Evolutionary conservation across 2,329 filamentous ascomycete genomes (phyloP).

Genomic region (Zymoseptoria crescenta): DNA sequence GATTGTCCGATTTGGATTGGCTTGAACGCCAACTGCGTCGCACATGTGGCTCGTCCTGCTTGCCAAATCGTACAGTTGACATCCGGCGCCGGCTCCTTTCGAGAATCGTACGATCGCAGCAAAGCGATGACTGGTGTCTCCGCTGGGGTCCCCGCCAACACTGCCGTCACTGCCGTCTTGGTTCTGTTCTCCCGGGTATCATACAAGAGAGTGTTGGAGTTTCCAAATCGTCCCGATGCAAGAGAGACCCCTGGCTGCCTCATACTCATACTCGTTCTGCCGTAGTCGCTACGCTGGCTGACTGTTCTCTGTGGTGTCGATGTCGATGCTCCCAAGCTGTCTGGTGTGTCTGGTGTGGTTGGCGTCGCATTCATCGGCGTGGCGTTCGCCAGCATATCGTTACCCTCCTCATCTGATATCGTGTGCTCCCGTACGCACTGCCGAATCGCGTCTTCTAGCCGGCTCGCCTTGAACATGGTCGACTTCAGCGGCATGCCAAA

Average conservation of each 20-base stretch:
- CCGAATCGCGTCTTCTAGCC: conserved; percentile 68
- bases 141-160: conserved; percentile 65
- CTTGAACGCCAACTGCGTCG: conserved; percentile 90
- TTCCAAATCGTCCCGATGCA: conserved; percentile 56
- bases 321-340: conserved; percentile 25
- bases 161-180: conserved; percentile 73
- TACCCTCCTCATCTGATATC: conserved; percentile 70
- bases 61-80: conserved; percentile 96
- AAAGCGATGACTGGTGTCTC: conserved; percentile 57
- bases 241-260: conserved; percentile 46
- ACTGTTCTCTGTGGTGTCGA: conserved; percentile 49
- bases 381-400: conserved; percentile 53
- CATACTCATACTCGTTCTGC: conserved; percentile 64
- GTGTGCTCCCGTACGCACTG: conserved; percentile 79
- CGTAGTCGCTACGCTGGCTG: conserved; percentile 76
- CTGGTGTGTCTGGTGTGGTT: conserved; percentile 36
- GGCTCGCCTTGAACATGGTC: conserved; percentile 94
- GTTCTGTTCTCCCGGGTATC: conserved; percentile 70
- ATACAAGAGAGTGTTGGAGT: conserved; percentile 81
- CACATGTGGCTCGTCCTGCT: conserved; percentile 86
- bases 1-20: conserved; percentile 90
- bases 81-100: conserved; percentile 82
- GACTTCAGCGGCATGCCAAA: conserved; percentile 90
- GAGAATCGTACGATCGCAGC: conserved; percentile 88
- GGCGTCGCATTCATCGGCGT: conserved; percentile 38